phyloP scores from a whole-genome alignment of 805 yeast species.

The Starmerella kuoi region DNA sequence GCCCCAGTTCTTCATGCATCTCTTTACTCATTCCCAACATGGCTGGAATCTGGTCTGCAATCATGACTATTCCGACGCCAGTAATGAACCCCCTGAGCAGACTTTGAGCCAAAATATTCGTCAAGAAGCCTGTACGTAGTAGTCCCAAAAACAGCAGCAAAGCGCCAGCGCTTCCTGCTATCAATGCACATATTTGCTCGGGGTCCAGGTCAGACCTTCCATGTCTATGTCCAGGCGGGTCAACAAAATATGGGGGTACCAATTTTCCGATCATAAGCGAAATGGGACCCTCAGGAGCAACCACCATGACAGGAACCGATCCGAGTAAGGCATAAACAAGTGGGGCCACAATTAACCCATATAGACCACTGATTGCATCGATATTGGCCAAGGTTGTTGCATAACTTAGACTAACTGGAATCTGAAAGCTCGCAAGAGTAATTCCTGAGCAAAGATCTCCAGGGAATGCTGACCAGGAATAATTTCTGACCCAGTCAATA shows the following conservation, averaged over 20 bases:
- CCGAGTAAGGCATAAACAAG: constrained; percentile 68
- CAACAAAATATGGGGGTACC: constrained; percentile 43
- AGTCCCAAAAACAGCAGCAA: constrained; percentile 61
- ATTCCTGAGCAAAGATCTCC: constrained; percentile 75
- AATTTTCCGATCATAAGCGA: constrained; percentile 74
- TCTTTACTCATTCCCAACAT: constrained; percentile 53
- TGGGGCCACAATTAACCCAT: constrained; percentile 67
- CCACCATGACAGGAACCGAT: constrained; percentile 77
- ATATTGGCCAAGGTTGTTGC: constrained; percentile 77
- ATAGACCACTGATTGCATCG: constrained; percentile 68
- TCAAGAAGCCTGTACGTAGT: constrained; percentile 75
- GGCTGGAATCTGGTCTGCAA: constrained; percentile 59
- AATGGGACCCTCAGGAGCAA: constrained; percentile 85
- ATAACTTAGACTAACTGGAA: constrained; percentile 74
- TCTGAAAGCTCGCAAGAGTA: constrained; percentile 79
- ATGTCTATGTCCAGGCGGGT: constrained; percentile 27
- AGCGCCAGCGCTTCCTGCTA: constrained; percentile 67
- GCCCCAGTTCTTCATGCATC: constrained; percentile 31
- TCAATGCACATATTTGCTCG: constrained; percentile 49
- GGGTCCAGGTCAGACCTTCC: constrained; percentile 29
- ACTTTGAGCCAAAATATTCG: constrained; percentile 65
- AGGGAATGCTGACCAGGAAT: constrained; percentile 30
- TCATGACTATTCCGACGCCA: constrained; percentile 76
- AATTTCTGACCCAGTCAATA: constrained; percentile 42
- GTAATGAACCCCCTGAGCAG: constrained; percentile 71